Evolutionary conservation across 2,329 filamentous ascomycete species (phyloP), one percentile per base, ranked within the genome.

Genomic region (Raffaelea ambrosiae): DNA sequence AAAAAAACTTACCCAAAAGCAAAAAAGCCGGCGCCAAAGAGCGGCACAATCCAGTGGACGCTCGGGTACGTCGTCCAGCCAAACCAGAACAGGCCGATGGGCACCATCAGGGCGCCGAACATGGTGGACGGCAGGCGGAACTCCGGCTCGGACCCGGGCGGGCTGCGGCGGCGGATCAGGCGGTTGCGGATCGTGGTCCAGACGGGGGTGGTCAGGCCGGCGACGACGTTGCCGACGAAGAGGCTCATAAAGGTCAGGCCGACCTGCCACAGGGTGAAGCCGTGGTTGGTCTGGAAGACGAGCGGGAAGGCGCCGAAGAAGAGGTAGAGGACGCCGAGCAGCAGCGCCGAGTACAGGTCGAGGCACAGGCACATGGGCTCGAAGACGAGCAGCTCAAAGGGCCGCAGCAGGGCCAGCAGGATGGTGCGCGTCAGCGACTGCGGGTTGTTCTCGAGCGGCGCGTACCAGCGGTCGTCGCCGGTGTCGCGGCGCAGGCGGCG

Each of bases 261-360:
- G 11, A 79, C 72, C 64, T 95, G 85, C 73, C 84, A 93, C 11
- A 88, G 69, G 46, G 79, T 80, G 68, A 95, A 89, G 19, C 77
- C 81, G 61, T 94, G 84, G 42, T 85, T 81, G 40, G 74, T 77
- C 22, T 72, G 63, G 59, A 95, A 95, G 16, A 95, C 81, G 40
- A 94, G 69, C 5, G 84, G 78, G 58, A 95, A 95, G 0, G 89
- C 88, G 19, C 88, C 88, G 62, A 95, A 94, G 70, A 94, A 95
- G 36, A 95, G 78, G 61, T 95, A 95, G 3, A 95, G 68, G 40
- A 95, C 84, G 5, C 89, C 90, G 8, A 95, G 72, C n/a, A 95
- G 70, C 47, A 96, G 79, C 36, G 88, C 88, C 1, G 86, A 87
- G 57, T 90, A 86, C 20, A 93, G 66, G 64, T 88, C 93, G 22